Percentiles rank a stretch among this genome's conserved stretches.
These are phyloP conservation scores for Claviceps lovelessii DNA, from an alignment of 2,329 filamentous ascomycete genomes.

Conservation along the genomic window DNA sequence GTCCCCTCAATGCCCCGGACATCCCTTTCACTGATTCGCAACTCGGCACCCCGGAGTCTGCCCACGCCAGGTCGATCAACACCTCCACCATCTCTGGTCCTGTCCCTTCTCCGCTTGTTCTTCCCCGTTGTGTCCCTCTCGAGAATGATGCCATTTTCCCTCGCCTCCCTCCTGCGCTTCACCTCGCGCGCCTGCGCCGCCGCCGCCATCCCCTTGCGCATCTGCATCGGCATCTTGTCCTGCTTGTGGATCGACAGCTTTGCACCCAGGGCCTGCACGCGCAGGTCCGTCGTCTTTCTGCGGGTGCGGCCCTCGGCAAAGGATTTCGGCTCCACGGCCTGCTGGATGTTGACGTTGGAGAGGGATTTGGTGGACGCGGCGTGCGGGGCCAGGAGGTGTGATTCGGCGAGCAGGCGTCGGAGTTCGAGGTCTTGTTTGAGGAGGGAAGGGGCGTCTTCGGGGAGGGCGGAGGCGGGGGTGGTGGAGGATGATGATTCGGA, in stretches of 20 bases:
- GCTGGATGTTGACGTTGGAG: constrained; percentile 24
- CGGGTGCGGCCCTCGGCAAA: constrained; percentile 54
- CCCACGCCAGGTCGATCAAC: constrained; percentile 71
- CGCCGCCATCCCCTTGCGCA: constrained; percentile 68
- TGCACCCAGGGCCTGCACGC: constrained; percentile 68
- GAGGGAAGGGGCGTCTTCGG: constrained; percentile 51
- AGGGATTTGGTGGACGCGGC: constrained; percentile 30
- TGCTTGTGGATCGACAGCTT: constrained; percentile 62
- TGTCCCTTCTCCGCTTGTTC: constrained; percentile 23
- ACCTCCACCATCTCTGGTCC: constrained; percentile 38
- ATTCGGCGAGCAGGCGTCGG: constrained; percentile 80
- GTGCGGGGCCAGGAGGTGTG: constrained; percentile 56
- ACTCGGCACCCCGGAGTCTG: constrained; percentile 61
- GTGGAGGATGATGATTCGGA: constrained; percentile 19
- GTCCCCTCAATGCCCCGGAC: constrained; percentile 53
- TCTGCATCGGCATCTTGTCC: constrained; percentile 76
- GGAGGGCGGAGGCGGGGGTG: constrained; percentile 7
- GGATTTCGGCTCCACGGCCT: constrained; percentile 24
- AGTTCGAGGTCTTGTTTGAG: constrained; percentile 86
- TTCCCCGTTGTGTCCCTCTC: constrained; percentile 39
- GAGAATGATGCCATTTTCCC: constrained; percentile 79
- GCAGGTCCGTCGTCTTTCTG: constrained; percentile 69
- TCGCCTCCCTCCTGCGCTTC: constrained; percentile 61
- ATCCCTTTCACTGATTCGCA: constrained; percentile 67
- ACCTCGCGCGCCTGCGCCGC: constrained; percentile 53